Evolutionary conservation across 441 rosid species (phyloP), one percentile per base, ranked within the genome.

Genomic region (Erodium trifolium): DNA sequence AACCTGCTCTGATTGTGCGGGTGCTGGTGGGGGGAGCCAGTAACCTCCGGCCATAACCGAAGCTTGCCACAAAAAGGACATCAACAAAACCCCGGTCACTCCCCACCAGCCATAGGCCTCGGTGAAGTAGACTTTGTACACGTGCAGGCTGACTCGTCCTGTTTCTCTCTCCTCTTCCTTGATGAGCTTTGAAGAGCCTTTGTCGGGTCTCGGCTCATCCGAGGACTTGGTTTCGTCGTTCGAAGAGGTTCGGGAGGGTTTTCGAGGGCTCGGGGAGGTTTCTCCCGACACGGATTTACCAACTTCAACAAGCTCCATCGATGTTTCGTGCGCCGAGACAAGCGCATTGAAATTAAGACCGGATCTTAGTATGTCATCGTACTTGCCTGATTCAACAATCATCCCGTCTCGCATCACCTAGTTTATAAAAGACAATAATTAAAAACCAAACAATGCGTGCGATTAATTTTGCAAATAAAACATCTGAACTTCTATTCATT

Each of bases 81-180:
- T 68, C 16, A 85, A 68, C 73, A 91, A 17, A 14, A 88, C 90
- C 7, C 73, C 72, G 34, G 72, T 72, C 12, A 82, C 82, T 3
- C 97, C 99, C 92, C 96, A 87, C 99, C 99, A 93, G n/a, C 99
- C 99, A 71, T 77, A 93, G n/a, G 97, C 97, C 78, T 87, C 93
- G 0, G 96, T 89, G 71, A 71, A 80, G 80, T 91, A 93, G 47
- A 81, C 76, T 79, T 87, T 91, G 77, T 93, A 93, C 34, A 93
- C 96, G 1, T 69, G 71, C 68, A 82, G 66, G 77, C 92, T 88
- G 23, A 93, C 90, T 72, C 80, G 84, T 31, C 99, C 97, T 0
- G 86, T 85, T 76, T 82, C 99, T 70, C 87, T 82, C 77, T 89
- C 95, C 78, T 93, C 97, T 1, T 93, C 99, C 80, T 93, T 82